phyloP scores from a whole-genome alignment of 208 protist species.

The Acanthamoeba healyi region DNA sequence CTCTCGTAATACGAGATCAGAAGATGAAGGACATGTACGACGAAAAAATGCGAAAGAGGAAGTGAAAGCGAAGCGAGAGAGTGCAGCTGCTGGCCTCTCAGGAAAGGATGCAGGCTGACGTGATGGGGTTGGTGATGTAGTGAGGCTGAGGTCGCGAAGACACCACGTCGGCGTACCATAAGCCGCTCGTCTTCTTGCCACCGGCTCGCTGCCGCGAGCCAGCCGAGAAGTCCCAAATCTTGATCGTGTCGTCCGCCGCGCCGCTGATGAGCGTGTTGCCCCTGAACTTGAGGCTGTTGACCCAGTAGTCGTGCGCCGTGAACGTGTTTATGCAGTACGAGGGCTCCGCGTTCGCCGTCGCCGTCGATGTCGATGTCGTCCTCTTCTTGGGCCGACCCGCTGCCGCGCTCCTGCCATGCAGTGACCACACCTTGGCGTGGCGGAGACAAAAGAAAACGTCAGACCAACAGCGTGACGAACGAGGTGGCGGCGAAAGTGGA shows the following conservation, averaged over 20 bases:
- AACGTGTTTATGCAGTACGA: conserved; percentile 36
- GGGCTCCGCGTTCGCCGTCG: neutral
- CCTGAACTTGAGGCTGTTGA: conserved; percentile 37
- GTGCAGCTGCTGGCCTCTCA: neutral
- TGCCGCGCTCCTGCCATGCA: neutral
- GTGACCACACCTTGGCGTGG: conserved; percentile 31
- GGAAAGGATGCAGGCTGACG: conserved; percentile 30
- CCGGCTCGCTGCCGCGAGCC: neutral
- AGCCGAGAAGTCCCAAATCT: conserved; percentile 16
- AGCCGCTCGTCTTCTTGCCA: conserved; percentile 13
- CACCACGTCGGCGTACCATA: conserved; percentile 24
- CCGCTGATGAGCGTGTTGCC: conserved; percentile 21
- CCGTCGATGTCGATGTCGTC: neutral
- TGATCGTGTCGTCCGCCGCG: conserved; percentile 46
- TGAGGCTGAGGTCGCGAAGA: neutral
- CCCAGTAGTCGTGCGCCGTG: conserved; percentile 47
- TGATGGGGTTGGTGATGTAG: conserved; percentile 61
- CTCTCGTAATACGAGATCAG: too few relatives aligned
- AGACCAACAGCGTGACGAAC: too few relatives aligned
- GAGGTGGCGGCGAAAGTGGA: too few relatives aligned
- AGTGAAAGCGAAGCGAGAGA: neutral
- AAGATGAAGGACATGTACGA: too few relatives aligned
- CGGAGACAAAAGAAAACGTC: too few relatives aligned
- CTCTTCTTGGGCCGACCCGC: neutral
- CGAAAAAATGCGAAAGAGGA: too few relatives aligned